Base-by-base conservation (phyloP, 2,329 filamentous ascomycete genomes). In the Lachnellula arida region DNA sequence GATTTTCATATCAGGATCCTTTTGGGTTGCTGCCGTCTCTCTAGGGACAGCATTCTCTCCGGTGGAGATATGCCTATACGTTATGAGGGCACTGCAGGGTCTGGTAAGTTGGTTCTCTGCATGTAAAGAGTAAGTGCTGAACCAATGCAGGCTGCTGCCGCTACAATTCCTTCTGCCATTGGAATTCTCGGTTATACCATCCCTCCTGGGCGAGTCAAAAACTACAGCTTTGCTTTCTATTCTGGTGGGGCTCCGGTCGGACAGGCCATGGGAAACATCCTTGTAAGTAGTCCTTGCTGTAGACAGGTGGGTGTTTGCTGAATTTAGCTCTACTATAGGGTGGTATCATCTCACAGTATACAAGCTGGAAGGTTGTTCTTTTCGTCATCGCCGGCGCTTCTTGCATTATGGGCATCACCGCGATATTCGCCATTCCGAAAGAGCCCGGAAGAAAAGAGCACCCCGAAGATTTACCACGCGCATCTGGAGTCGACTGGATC, bases 171-270 rank as follows among this genome's bases (percentile, higher is more conserved):
- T 0, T 88, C 85, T 0, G 86, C 86, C 0, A 82, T 89, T 65
- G 86, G 86, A 0, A 88, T 89, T 40, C 69, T 89, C 2, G 85
- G 85, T 0, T 80, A 81, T 1, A 87, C 83, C 0, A 89, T 89
- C 53, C 80, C 81, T 1, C 84, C 85, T 0, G 84, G 86, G 0
- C 84, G 81, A 60, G 81, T 84, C 4, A 88, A 88, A 71, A 88
- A 87, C 63, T 87, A 87, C 66, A 85, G 85, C 1, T 88, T 89
- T 62, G 81, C 81, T 39, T 76, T 79, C 22, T 88, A 86, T 56
- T 78, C 81, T 17, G 84, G 84, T 1, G 86, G 85, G 1, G 81
- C 85, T 0, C 85, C 86, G 0, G 70, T 87, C 0, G 86, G 86
- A 0, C 80, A 78, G 48, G 76, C 87, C 8, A 81, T 84, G 52